phyloP scores from a whole-genome alignment of 2,329 filamentous ascomycete species.

The Sporothrix humicola region DNA sequence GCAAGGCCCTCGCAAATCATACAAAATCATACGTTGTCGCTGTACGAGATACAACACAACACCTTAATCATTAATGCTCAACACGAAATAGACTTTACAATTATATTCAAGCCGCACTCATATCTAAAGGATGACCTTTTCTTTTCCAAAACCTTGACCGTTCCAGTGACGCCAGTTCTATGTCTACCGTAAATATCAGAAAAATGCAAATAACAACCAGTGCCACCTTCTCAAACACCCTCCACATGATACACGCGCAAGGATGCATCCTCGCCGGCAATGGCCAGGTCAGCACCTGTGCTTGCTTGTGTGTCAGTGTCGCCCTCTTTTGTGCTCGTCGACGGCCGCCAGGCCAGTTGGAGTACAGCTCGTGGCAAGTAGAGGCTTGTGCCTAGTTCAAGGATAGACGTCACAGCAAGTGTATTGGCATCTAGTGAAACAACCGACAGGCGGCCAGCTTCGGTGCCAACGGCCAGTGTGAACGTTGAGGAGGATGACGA shows the following conservation, averaged over 20 bases:
- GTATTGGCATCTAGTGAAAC: slow-evolving; percentile 48
- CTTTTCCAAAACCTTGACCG: not conserved
- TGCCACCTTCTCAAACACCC: slow-evolving; percentile 36
- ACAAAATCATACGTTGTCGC: not conserved
- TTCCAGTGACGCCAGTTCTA: slow-evolving; percentile 2
- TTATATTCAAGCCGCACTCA: not conserved
- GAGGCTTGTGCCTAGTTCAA: slow-evolving; percentile 48
- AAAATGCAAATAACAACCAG: not conserved
- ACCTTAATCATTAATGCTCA: slow-evolving; percentile 19
- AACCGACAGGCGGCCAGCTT: slow-evolving; percentile 57
- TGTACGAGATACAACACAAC: not conserved
- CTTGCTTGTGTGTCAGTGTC: not conserved
- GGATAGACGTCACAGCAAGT: slow-evolving; percentile 47
- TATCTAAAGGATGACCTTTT: not conserved
- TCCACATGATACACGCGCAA: slow-evolving; percentile 61
- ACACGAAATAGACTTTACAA: slow-evolving; percentile 4
- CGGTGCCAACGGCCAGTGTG: slow-evolving; percentile 63
- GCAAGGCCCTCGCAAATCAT: not conserved
- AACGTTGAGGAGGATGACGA: slow-evolving; percentile 40
- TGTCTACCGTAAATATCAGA: not conserved
- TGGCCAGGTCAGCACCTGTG: slow-evolving; percentile 51
- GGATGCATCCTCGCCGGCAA: slow-evolving; percentile 67
- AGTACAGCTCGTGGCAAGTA: slow-evolving; percentile 69
- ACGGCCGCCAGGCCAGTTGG: slow-evolving; percentile 70
- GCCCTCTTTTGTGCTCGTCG: not conserved